Base-by-base conservation (phyloP, 176 grass and related monocot species). In the Saccharum spontaneum region DNA sequence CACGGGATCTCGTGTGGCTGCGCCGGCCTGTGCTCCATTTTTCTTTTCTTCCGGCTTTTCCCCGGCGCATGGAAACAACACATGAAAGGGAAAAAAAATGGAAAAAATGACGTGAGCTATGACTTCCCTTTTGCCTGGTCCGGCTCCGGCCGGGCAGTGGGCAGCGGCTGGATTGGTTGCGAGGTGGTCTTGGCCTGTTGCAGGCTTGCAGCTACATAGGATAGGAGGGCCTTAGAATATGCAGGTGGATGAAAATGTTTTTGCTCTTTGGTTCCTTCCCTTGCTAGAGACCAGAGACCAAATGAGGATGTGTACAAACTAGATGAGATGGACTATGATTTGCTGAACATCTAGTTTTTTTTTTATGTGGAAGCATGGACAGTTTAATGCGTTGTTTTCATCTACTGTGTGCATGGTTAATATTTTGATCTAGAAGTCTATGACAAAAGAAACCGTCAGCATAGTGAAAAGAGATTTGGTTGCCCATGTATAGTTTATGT, bases 231-330 rank as follows among this genome's bases (percentile, higher is more conserved):
- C 11, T 10, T 81, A 70, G 4, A 81, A 55, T 70, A 40, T 10
- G 44, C 1, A 37, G 20, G 66, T 10, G 1, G 22, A 22, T 80
- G 30, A 68, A 70, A 70, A 7, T 5, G 14, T 7, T 70, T 80
- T 38, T 10, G 20, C 1, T 67, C 10, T 50, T 50, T 20, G 8
- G 8, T 34, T 3, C 57, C 20, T 22, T 30, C 8, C 28, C 3
- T 54, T 70, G 46, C 79, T 55, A 55, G 18, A 55, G 44, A 38
- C 44, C 38, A 81, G 30, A 69, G 10, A 39, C 65, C 64, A 81
- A 69, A 69, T 7, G n/a, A 54, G 28, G 62, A 36, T 52, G 20
- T 50, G 17, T 68, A 22, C 22, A 44, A 44, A 16, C 5, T 28
- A 18, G 49, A 52, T 52, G 8, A 44, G 43, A 44, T 44, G 50